Conservation (phyloP, 2,329 filamentous ascomycete genomes). For the Emmonsiellopsis sp. region DNA sequence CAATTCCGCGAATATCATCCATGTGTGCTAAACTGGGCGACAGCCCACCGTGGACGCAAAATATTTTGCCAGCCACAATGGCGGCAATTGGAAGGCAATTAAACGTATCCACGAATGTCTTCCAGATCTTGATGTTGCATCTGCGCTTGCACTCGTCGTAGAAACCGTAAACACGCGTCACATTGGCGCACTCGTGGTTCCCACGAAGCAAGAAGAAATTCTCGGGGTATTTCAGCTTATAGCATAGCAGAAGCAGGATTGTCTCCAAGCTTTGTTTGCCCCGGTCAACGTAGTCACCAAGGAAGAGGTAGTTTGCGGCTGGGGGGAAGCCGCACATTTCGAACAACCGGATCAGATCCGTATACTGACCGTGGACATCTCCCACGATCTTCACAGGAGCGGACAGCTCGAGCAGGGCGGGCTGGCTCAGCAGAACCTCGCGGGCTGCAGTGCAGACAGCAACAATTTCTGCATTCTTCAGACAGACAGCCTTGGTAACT, state of each 20-base stretch:
- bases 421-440: constrained; percentile 84
- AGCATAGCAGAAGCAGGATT: constrained; percentile 83
- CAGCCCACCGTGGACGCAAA: constrained; percentile 90
- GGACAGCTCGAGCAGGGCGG: constrained; percentile 81
- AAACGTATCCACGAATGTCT: constrained; percentile 94
- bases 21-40: constrained; percentile 90
- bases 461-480: constrained; percentile 95
- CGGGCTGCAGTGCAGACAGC: constrained; percentile 84
- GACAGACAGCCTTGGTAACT: constrained; percentile 91
- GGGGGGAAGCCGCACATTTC: constrained; percentile 98
- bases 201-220: constrained; percentile 94
- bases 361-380: constrained; percentile 94
- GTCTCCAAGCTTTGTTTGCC: constrained; percentile 95
- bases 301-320: constrained; percentile 81
- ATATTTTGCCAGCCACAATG: constrained; percentile 96
- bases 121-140: constrained; percentile 97
- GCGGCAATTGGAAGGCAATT: constrained; percentile 90
- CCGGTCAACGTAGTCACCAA: constrained; percentile 93
- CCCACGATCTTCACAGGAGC: constrained; percentile 97
- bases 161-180: constrained; percentile 92
- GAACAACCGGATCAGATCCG: constrained; percentile 90
- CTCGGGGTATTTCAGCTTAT: constrained; percentile 94
- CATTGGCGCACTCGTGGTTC: constrained; percentile 95
- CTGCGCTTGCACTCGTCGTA: constrained; percentile 97
- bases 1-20: constrained; percentile 97